Evolutionary conservation across 1,284 basidiomycete species (phyloP), one percentile per base, ranked within the genome.

Genomic region (Inonotus obliquus): DNA sequence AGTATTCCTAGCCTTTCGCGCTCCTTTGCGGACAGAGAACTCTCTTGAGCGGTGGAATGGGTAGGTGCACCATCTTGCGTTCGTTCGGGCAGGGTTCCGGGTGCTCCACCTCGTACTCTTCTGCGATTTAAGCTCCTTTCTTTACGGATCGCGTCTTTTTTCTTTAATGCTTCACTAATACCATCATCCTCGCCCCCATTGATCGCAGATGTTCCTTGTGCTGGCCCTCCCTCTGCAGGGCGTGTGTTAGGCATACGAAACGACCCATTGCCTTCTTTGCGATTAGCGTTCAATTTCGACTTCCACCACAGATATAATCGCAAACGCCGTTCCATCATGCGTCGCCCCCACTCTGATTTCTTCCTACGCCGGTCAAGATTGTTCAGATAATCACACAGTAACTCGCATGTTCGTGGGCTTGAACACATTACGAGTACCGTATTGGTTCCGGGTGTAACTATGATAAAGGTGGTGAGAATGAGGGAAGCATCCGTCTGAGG

Each of bases 381-480:
- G 0, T 85, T 81, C 2, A 98, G 79, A 71, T 92, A 97, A 64
- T 95, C 89, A 1, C 83, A 84, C 17, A 97, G 75, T 47, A 91
- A 79, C 10, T 81, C 81, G 68, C 89, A 91, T 0, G 90, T 90
- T 37, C 86, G 82, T 29, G 88, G 81, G 0, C 93, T 93, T 0
- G 87, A 86, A n/a, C 90, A 86, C 94, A 98, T 96, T 61, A 97
- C 80, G 41, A 97, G 83, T 1, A 95, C 83, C 1, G 85, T 86
- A 68, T 96, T 90, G 13, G 84, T 86, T 0, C 90, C 89, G 1
- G 81, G 81, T 19, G 77, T 74, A 21, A 77, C 84, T 85, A 65
- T 7, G 61, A 27, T 65, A 17, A 23, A 45, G n/a, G 64, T 9
- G 32, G 32, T 32, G 38, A 51, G 45, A 25, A 54, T 25, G 35